phyloP scores from a whole-genome alignment of 2,329 filamentous ascomycete genomes.

The Aspergillus transmontanensis region DNA sequence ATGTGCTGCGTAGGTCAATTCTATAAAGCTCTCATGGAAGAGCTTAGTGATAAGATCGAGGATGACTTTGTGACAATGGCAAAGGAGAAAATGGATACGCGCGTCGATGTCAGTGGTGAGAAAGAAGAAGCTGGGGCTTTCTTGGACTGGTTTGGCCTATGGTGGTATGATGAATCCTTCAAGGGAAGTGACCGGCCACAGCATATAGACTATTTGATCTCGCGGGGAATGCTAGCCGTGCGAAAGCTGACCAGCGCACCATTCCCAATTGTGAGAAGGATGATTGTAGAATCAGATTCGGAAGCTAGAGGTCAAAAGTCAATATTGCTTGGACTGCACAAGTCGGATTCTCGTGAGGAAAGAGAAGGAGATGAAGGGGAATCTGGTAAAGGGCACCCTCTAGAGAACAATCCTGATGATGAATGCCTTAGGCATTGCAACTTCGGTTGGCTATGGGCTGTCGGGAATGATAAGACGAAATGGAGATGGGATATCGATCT shows the following conservation, averaged over 20 bases:
- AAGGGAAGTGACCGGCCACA: background rate
- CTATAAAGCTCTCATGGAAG: background rate
- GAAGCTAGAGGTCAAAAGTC: background rate
- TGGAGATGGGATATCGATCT: background rate
- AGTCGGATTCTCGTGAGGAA: background rate
- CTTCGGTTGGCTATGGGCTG: background rate
- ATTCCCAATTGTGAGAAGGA: background rate
- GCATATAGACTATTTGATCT: background rate
- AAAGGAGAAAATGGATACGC: background rate
- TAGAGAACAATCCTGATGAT: background rate
- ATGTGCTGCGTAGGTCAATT: background rate
- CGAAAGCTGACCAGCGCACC: background rate
- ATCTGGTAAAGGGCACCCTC: background rate
- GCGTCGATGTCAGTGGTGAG: background rate
- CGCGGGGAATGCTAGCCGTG: background rate
- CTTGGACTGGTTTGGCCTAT: background rate
- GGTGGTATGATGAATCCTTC: background rate
- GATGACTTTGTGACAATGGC: background rate
- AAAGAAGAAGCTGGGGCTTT: background rate
- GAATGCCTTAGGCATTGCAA: background rate
- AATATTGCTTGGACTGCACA: background rate
- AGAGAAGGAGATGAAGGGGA: background rate
- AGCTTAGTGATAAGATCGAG: background rate
- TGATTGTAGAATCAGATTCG: fast-evolving
- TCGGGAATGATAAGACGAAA: background rate